Base-by-base conservation (phyloP, 495 filamentous ascomycete genomes). In the Chaetomium fimeti region DNA sequence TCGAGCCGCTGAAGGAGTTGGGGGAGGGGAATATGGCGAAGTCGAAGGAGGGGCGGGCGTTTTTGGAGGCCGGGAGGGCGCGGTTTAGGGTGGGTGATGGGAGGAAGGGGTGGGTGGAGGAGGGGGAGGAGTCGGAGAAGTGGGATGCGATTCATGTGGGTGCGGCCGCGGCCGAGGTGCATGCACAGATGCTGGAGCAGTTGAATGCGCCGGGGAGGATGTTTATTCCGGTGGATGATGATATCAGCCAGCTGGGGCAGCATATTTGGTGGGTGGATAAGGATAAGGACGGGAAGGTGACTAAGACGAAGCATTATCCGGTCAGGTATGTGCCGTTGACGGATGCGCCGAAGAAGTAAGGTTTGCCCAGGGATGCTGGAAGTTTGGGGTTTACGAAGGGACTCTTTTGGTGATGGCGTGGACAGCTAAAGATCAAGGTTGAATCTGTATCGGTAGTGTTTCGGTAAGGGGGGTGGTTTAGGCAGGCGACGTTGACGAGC, bases 121-220 rank as follows among this genome's bases (percentile, higher is more conserved):
- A 55, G 63, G 72, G 75, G 69, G 72, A 59, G 22, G 70, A 73
- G 9, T 74, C 73, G 51, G 66, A 68, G 38, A 62, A 40, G 22
- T 88, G 85, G 81, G 93, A 98, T 82, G 94, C 91, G 11, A 97
- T 99, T 62, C 94, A 98, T 74, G 94, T 99, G 12, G 94, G 94
- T 0, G 94, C 94, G 2, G 91, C 91, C 25, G 93, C 95, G 16
- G 82, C 77, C 67, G 81, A 83, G 68, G 77, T 95, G 54, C 93
- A 97, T 72, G 70, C 83, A 43, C 81, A 82, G 66, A 74, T 99
- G 68, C 74, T 96, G 53, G 84, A 88, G 48, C 94, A 98, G 75
- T 77, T 98, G 69, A 85, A 84, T 64, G 79, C 83, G 5, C 93
- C 93, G 0, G 94, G 94, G 18, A 77, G 81, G 61, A 85, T 95